Base-by-base conservation (phyloP, 1,139 yeast genomes). In the Pichia sorboxylosa region DNA sequence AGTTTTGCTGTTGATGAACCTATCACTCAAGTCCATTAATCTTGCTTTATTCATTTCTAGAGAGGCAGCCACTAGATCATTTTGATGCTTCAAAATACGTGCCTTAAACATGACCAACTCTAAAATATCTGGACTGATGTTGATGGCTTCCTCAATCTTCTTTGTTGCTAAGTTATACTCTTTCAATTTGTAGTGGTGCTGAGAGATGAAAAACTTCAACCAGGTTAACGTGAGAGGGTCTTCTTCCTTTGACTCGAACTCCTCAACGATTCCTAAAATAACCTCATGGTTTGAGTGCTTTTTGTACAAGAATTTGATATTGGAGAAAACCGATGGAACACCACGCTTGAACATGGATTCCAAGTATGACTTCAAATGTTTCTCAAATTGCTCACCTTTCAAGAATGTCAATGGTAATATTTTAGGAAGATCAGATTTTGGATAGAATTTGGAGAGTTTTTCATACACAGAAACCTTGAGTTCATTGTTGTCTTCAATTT, bases 271-370 rank as follows among this genome's bases (percentile, higher is more conserved):
- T 20, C 64, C 51, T 39, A 69, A 73, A 41, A 84, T 67, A 5
- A 67, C 55, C 5, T 50, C 45, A 24, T 58, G 58, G 49, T 80
- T 79, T 11, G 51, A 52, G 2, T 52, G 40, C 42, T 69, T 68
- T 36, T 61, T 65, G 56, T 84, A 85, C 42, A 87, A 63, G 1
- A 92, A 82, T 57, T 87, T 85, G 34, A 90, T 71, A 47, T 82
- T 79, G 31, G 80, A 80, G 58, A 87, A 90, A 6, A 93, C 69
- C 1, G 96, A 83, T 4, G 98, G 98, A 21, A 85, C 92, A 24
- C 94, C 94, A 40, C 84, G 69, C 39, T 67, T 59, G 47, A 92
- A 66, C 50, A 78, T 82, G 4, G 64, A 57, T 10, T 66, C 43
- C 29, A 87, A 56, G 50, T 85, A 90, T 1, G 53, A 52, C 32